Evolutionary conservation across 164 flowering plant species (phyloP), one percentile per base, ranked within the genome.

Genomic region (Liriodendron chinense): DNA sequence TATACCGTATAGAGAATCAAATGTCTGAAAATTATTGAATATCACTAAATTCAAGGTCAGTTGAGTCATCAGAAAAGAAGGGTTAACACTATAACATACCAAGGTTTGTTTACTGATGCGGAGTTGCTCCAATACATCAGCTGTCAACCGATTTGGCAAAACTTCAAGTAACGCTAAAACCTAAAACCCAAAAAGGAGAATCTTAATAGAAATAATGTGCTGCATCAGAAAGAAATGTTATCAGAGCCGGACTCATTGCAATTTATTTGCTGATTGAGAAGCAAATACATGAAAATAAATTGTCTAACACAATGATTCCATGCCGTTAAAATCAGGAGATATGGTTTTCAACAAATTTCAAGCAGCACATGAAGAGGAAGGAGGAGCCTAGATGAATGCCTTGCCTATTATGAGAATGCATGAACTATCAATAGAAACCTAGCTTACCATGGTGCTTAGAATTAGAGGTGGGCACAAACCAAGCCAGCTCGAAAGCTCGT

Each of bases 101-200:
- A 96, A 77, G 34, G 87, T 90, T 81, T 96, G 99, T 79, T 96
- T 96, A 90, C 97, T 94, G 70, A 87, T 81, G 28, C 99, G 97
- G 75, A 96, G 99, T 84, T 96, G 83, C 87, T 96, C 99, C 84
- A 96, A 80, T 77, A 90, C 75, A 75, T 91, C 91, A 78, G 89
- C 99, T 72, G 96, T 94, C 75, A 91, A 83, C 24, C 93, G 86
- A 80, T 88, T 94, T 6, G 99, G 99, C 72, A 94, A 86, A 78
- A 91, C 93, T 83, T 96, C 94, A 79, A 92, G 94, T 68, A 96
- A 80, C 68, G 87, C 86, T 86, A 84, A 89, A 77, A 96, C 98
- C 99, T 96, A 84, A 74, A 78, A 72, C 61, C 82, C 24, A 75
- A 57, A 74, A 66, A 34, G 71, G 34, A 72, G 13, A 72, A 18